These are phyloP conservation scores for Sphagnurus paluster DNA, from an alignment of 1,284 basidiomycete species.

Conservation along the genomic window DNA sequence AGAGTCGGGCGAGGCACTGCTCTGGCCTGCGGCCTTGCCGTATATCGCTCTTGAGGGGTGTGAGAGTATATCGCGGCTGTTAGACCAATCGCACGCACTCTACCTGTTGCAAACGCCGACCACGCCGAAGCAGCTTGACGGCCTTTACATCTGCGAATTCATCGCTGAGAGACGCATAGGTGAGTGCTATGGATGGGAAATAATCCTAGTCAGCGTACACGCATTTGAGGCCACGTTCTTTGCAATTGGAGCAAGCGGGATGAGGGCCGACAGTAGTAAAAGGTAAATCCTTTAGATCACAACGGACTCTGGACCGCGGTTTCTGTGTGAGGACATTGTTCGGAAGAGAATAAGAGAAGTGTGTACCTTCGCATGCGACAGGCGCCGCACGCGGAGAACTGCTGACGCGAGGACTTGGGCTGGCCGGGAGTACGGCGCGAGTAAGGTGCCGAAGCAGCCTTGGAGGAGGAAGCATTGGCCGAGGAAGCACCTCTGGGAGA, in stretches of 20 bases:
- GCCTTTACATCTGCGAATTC: constrained; percentile 87
- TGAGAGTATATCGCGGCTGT: constrained; percentile 11
- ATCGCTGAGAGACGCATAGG: constrained; percentile 52
- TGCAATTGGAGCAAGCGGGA: constrained; percentile 82
- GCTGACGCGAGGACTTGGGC: constrained; percentile 74
- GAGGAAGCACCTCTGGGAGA: constrained; percentile 46
- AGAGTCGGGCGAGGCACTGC: constrained; percentile 31
- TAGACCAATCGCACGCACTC: constrained; percentile 44
- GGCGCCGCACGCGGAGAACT: constrained; percentile 87
- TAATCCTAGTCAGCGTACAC: constrained; percentile 39
- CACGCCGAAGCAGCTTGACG: constrained; percentile 80
- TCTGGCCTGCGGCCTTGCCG: constrained; percentile 50
- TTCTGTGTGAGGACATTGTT: constrained; percentile 4
- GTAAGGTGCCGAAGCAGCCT: constrained; percentile 43
- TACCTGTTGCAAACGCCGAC: constrained; percentile 83
- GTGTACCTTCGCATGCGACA: constrained; percentile 86
- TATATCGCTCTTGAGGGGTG: constrained; percentile 51
- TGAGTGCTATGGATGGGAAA: background rate
- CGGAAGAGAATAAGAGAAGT: constrained; percentile 16
- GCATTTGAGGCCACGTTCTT: constrained; percentile 83
- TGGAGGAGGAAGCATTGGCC: constrained; percentile 34
- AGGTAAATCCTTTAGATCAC: constrained; percentile 76
- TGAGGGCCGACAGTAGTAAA: constrained; percentile 47
- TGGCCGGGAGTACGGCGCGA: constrained; percentile 54
- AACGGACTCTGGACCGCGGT: constrained; percentile 58